Evolutionary conservation across 257 asterid genomes (phyloP), one percentile per base, ranked within the genome.

Genomic region (Fraxinus cuspidata): DNA sequence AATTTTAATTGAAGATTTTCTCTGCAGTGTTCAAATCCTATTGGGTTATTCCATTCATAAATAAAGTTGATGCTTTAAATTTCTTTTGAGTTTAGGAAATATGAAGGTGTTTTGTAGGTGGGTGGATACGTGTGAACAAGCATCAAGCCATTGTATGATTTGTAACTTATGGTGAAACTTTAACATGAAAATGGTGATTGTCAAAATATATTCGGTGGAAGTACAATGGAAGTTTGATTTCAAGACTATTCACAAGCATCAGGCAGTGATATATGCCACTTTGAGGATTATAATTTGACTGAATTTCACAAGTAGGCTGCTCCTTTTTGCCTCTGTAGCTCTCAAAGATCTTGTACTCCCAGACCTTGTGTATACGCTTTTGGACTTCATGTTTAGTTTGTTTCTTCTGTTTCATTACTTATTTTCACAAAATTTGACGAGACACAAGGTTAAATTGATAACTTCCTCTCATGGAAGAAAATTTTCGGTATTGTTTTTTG

Each of bases 31-130:
- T n/a, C 58, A 25, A 38, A 29, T 38, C 66, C 66, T 25, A 27
- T 81, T 23, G 58, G 70, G 25, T 77, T 76, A 60, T 70, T 34
- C 64, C 56, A 35, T 66, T 72, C 51, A 65, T 25, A 42, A 58
- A 19, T 40, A 13, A 63, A 10, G 65, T 35, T 44, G 63, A 42
- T 69, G 49, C 5, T 68, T 73, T 77, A 18, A 15, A 19, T n/a
- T 56, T 60, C 68, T 60, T 21, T 60, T 21, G 27, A 32, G 19
- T 27, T 63, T 63, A 63, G 37, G 68, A 35, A 63, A 63, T 12
- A 7, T 25, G 69, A 27, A 63, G 65, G 47, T 63, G 65, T 67
- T 51, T 53, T 32, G 29, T 25, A 27, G n/a, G 32, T 63, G 21
- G 2, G 4, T 63, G 32, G 29, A 60, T 49, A 49, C 25, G 31